Conservation (phyloP, 352 stramenopile species). For the Phytopythium ostracodes region DNA sequence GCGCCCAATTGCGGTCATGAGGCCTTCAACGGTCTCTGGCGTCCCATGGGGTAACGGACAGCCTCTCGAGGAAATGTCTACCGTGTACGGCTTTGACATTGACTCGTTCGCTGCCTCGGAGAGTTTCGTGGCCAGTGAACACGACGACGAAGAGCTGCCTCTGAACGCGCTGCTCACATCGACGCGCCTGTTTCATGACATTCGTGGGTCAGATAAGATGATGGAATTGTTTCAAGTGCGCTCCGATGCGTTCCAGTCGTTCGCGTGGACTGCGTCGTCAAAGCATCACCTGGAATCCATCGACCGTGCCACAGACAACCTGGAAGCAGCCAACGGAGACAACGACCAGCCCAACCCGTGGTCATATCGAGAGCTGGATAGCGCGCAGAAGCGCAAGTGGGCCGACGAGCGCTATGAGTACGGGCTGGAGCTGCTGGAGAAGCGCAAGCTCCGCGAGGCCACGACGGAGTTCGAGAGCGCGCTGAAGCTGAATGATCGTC, state of each 20-base stretch:
- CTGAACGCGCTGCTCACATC: constrained; percentile 3
- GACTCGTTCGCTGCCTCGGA: background rate
- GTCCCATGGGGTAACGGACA: background rate
- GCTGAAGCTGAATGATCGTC: constrained; percentile 25
- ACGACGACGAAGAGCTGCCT: background rate
- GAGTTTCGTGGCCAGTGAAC: background rate
- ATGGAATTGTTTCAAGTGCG: background rate
- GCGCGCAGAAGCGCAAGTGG: constrained; percentile 34
- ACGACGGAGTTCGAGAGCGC: constrained; percentile 33
- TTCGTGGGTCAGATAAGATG: constrained; percentile 7
- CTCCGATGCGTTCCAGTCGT: constrained; percentile 13
- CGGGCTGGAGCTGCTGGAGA: constrained; percentile 19
- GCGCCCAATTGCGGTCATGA: background rate
- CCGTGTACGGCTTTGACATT: constrained; percentile 9
- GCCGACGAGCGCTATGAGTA: constrained; percentile 23
- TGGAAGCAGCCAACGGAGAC: background rate
- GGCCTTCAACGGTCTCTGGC: background rate
- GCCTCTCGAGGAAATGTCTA: constrained; percentile 4
- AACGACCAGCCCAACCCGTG: constrained; percentile 8
- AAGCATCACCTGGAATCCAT: background rate
- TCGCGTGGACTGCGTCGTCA: background rate
- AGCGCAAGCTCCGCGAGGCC: constrained; percentile 24
- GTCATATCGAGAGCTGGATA: constrained; percentile 28
- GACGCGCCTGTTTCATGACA: background rate
- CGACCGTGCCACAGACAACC: background rate